A percentile compares a stretch with the other conserved stretches of the same genome.
phyloP scores from a whole-genome alignment of 345 rosid species.

The thale cress (Arabidopsis thaliana) region DNA sequence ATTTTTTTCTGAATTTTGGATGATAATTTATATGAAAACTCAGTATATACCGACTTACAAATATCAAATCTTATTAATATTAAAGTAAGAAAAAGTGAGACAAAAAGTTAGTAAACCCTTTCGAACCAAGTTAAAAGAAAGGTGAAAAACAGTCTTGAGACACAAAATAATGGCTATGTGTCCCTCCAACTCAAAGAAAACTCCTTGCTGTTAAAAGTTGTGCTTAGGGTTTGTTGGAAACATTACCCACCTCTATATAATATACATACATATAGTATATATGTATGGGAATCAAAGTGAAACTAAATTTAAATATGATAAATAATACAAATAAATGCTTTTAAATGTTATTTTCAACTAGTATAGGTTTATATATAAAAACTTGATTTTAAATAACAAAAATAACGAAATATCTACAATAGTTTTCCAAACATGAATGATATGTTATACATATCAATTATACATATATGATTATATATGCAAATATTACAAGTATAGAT shows the following conservation, averaged over 20 bases:
- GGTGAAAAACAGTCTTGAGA: constrained; percentile 39
- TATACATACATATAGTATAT: not conserved
- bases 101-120: constrained; percentile 45
- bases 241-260: constrained; percentile 38
- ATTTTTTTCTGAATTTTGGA: not conserved
- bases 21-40: not conserved
- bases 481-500: not conserved
- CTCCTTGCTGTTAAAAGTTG: constrained; percentile 39
- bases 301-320: not conserved
- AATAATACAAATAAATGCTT: not conserved
- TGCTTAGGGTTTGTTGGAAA: constrained; percentile 43
- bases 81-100: constrained; percentile 8
- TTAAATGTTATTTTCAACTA: not conserved
- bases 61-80: not conserved
- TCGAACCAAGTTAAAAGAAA: constrained; percentile 29
- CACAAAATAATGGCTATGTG: constrained; percentile 44
- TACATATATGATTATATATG: not conserved
- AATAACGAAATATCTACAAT: not conserved
- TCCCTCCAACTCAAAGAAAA: constrained; percentile 41
- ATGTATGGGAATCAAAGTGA: not conserved
- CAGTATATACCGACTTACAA: not conserved
- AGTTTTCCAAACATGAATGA: not conserved
- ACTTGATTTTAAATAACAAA: not conserved
- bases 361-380: not conserved
- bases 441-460: not conserved